Conservation (phyloP, 2,329 filamentous ascomycete species). For the Penicillium sp. region DNA sequence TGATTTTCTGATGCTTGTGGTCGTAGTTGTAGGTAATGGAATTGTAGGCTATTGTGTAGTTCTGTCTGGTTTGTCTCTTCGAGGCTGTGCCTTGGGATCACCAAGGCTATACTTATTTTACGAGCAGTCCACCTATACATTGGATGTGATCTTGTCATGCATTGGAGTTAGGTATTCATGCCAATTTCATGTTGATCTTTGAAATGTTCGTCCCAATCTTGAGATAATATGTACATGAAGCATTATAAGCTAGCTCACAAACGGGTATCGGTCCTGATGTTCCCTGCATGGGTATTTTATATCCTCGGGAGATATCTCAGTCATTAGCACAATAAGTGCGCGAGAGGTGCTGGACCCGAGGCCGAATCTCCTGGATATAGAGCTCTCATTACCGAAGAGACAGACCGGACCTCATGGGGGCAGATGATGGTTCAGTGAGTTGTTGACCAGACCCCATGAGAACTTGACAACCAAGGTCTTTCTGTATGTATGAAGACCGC, state of each 20-base stretch:
- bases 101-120: too few species aligned
- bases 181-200: too few species aligned
- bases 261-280: constrained; percentile 4
- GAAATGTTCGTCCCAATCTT: neutral
- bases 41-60: neutral
- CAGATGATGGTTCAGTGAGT: neutral
- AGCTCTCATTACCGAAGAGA: neutral
- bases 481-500: neutral
- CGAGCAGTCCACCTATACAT: neutral
- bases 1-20: neutral
- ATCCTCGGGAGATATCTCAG: neutral
- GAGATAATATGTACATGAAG: constrained; percentile 5
- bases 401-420: neutral
- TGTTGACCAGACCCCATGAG: neutral
- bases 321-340: neutral
- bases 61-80: neutral
- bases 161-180: neutral
- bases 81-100: neutral
- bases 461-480: neutral
- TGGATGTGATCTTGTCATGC: neutral
- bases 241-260: neutral
- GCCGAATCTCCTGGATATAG: neutral
- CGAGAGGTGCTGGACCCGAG: neutral
- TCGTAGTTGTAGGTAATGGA: neutral
- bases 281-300: constrained; percentile 7